Evolutionary conservation across 1,284 basidiomycete species (phyloP).

Genomic region (Ceratobasidium sp.): DNA sequence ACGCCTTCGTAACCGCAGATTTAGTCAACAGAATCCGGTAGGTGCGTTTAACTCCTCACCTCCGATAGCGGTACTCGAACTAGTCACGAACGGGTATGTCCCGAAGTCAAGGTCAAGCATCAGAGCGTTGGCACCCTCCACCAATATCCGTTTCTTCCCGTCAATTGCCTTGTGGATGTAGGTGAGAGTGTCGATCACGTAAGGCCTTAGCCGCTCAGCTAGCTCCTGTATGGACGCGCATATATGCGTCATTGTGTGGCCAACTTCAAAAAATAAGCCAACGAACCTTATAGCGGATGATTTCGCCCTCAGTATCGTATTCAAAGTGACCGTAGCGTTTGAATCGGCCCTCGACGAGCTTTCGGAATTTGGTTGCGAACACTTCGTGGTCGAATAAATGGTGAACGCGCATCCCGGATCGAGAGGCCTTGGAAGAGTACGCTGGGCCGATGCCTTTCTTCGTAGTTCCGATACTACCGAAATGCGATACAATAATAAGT

Average conservation of each 20-base stretch:
- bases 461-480: slow-evolving; percentile 90
- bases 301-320: slow-evolving; percentile 98
- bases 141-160: slow-evolving; percentile 83
- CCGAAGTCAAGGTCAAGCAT: slow-evolving; percentile 99
- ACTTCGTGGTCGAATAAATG: slow-evolving; percentile 92
- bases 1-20: slow-evolving; percentile 65
- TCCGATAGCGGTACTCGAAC: slow-evolving; percentile 92
- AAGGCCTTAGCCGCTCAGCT: slow-evolving; percentile 88
- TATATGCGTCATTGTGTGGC: slow-evolving; percentile 25
- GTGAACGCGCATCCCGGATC: slow-evolving; percentile 95
- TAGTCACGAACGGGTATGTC: slow-evolving; percentile 98
- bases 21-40: neutral
- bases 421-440: slow-evolving; percentile 97
- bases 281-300: slow-evolving; percentile 86
- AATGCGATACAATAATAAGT: neutral
- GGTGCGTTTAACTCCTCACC: slow-evolving; percentile 57
- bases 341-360: slow-evolving; percentile 95
- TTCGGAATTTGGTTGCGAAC: slow-evolving; percentile 94
- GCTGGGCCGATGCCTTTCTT: slow-evolving; percentile 99
- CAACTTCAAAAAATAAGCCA: slow-evolving; percentile 44
- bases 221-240: slow-evolving; percentile 67
- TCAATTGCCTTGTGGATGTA: slow-evolving; percentile 87
- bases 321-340: slow-evolving; percentile 99
- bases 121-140: slow-evolving; percentile 97
- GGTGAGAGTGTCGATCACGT: slow-evolving; percentile 88